phyloP scores from a whole-genome alignment of 2,329 filamentous ascomycete species.

The Arthroderma sp. region DNA sequence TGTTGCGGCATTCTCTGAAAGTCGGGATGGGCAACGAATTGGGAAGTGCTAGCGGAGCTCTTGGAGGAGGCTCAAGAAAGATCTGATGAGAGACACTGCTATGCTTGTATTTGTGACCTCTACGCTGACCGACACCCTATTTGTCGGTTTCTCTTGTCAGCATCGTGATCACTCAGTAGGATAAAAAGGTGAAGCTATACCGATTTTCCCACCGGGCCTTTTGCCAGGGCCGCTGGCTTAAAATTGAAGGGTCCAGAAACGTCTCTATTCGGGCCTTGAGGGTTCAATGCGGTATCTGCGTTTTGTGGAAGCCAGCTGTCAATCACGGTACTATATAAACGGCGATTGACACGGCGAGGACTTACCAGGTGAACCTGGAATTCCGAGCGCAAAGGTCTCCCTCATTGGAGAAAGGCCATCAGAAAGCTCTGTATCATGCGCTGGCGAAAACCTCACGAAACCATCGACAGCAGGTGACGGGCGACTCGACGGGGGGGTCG shows the following conservation, averaged over 20 bases:
- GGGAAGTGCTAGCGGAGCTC: conserved; percentile 76
- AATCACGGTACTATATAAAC: not conserved
- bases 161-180: conserved; percentile 5
- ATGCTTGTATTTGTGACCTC: conserved; percentile 96
- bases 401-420: conserved; percentile 36
- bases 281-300: conserved; percentile 15
- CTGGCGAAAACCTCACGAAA: conserved; percentile 15
- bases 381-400: conserved; percentile 21
- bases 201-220: conserved; percentile 58
- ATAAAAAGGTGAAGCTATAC: conserved; percentile 36
- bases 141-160: conserved; percentile 11
- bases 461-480: conserved; percentile 13
- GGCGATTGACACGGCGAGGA: not conserved
- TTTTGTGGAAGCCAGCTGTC: no score
- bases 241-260: conserved; percentile 75
- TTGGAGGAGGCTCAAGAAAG: conserved; percentile 78
- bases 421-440: conserved; percentile 27
- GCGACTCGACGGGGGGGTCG: conserved; percentile 47
- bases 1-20: conserved; percentile 70
- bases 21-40: conserved; percentile 88
- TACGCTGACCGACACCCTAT: conserved; percentile 77
- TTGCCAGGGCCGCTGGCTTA: conserved; percentile 65
- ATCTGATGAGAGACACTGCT: conserved; percentile 93
- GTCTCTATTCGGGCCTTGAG: conserved; percentile 20
- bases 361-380: not conserved